These are phyloP conservation scores for Gossypium mustelinum DNA, from an alignment of 345 rosid species.

Conservation along the genomic window DNA sequence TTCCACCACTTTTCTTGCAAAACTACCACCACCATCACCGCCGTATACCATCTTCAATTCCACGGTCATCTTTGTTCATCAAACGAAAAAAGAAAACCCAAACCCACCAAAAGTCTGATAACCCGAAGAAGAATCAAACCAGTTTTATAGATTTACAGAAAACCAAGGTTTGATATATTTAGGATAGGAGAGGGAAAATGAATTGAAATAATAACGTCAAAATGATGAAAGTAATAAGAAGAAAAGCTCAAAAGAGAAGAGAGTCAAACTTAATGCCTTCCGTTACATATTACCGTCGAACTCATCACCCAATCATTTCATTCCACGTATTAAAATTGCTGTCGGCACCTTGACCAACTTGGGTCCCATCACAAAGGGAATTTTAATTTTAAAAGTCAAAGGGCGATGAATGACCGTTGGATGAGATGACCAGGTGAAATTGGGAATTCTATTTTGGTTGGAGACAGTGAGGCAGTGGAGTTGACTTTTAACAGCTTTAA, in stretches of 20 bases:
- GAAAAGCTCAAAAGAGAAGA: background rate
- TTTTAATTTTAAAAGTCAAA: slow-evolving; percentile 32
- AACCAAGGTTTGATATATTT: background rate
- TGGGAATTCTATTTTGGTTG: slow-evolving; percentile 24
- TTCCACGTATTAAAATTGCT: slow-evolving; percentile 26
- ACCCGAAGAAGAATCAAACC: background rate
- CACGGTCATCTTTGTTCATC: slow-evolving; percentile 49
- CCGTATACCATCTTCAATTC: slow-evolving; percentile 52
- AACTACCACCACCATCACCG: slow-evolving; percentile 26
- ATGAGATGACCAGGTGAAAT: slow-evolving; percentile 24
- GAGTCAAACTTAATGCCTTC: slow-evolving; percentile 38
- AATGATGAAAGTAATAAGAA: background rate
- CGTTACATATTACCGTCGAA: slow-evolving; percentile 28
- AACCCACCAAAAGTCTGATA: background rate
- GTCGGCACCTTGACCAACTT: slow-evolving; percentile 34
- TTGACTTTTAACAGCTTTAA: slow-evolving; percentile 48
- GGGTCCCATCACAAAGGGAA: slow-evolving; percentile 18
- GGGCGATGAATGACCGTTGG: slow-evolving; percentile 39
- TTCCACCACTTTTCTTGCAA: slow-evolving; percentile 41
- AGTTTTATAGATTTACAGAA: background rate
- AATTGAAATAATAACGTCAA: background rate
- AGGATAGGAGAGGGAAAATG: background rate
- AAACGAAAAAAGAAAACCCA: background rate
- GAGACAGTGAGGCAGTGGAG: slow-evolving; percentile 44
- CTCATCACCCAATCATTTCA: background rate